These are phyloP conservation scores for Lycium barbarum DNA, from an alignment of 257 asterid species.

Conservation along the genomic window DNA sequence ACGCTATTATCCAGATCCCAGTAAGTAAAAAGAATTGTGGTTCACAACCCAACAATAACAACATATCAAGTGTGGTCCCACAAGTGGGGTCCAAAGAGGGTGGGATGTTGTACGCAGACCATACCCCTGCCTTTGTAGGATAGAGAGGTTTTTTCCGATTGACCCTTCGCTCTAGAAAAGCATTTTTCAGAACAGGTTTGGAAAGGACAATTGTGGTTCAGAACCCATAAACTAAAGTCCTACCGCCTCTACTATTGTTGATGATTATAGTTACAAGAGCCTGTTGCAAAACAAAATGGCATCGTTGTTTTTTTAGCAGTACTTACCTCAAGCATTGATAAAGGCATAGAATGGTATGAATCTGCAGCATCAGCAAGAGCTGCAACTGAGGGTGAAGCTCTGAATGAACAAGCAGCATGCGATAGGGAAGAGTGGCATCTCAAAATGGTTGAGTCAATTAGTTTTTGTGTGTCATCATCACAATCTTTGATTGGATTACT, in stretches of 20 bases:
- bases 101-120: too few species aligned
- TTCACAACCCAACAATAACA: too few species aligned
- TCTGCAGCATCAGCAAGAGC: conserved; percentile 56
- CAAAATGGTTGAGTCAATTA: conserved; percentile 58
- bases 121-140: too few species aligned
- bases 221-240: too few species aligned
- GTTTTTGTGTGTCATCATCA: conserved; percentile 52
- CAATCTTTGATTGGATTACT: conserved; percentile 32
- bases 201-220: too few species aligned
- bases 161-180: too few species aligned
- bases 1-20: not conserved
- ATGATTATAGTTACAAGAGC: not conserved
- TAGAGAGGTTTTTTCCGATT: too few species aligned
- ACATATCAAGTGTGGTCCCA: too few species aligned
- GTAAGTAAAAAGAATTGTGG: too few species aligned
- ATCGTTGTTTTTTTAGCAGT: not conserved
- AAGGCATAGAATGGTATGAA: conserved; percentile 78
- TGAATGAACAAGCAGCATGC: conserved; percentile 67
- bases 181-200: too few species aligned
- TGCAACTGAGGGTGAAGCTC: conserved; percentile 57
- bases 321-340: conserved; percentile 88
- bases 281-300: not conserved
- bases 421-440: conserved; percentile 87
- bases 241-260: too few species aligned
- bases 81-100: too few species aligned